phyloP scores from a whole-genome alignment of 495 filamentous ascomycete genomes.

The Penicillium cinerascens region DNA sequence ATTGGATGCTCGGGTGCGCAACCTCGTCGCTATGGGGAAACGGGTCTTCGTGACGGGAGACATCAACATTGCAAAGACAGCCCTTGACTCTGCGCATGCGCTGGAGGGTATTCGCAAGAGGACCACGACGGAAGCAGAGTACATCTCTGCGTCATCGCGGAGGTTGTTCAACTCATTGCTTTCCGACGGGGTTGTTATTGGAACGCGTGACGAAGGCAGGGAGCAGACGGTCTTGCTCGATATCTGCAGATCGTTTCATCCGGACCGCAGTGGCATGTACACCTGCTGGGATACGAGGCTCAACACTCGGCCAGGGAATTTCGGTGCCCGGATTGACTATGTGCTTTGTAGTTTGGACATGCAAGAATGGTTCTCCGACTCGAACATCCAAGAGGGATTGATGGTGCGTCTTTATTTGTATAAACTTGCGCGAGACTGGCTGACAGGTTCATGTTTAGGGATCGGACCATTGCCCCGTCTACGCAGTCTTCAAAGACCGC shows the following conservation, averaged over 20 bases:
- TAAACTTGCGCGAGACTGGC: neutral
- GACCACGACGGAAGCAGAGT: conserved; percentile 61
- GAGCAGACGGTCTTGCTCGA: conserved; percentile 79
- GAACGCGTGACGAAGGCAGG: conserved; percentile 66
- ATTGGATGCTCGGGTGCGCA: conserved; percentile 78
- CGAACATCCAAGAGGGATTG: conserved; percentile 94
- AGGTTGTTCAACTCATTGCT: conserved; percentile 83
- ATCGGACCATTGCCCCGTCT: conserved; percentile 96
- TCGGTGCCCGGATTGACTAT: conserved; percentile 89
- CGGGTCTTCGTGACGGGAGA: conserved; percentile 82
- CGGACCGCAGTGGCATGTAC: conserved; percentile 80
- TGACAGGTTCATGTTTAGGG: conserved; percentile 48
- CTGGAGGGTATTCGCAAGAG: conserved; percentile 69
- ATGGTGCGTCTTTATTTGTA: conserved; percentile 49
- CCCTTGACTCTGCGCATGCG: conserved; percentile 69
- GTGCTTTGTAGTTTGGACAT: conserved; percentile 79
- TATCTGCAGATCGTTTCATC: conserved; percentile 80
- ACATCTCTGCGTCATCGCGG: conserved; percentile 68
- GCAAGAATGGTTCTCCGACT: conserved; percentile 76
- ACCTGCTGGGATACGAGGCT: conserved; percentile 90
- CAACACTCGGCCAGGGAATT: conserved; percentile 87
- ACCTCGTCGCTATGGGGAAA: conserved; percentile 77
- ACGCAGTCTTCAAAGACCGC: conserved; percentile 64
- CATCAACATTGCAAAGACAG: conserved; percentile 77
- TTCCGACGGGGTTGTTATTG: conserved; percentile 65